Evolutionary conservation across 805 yeast genomes (phyloP).

Genomic region (Dipodascopsis tothii): DNA sequence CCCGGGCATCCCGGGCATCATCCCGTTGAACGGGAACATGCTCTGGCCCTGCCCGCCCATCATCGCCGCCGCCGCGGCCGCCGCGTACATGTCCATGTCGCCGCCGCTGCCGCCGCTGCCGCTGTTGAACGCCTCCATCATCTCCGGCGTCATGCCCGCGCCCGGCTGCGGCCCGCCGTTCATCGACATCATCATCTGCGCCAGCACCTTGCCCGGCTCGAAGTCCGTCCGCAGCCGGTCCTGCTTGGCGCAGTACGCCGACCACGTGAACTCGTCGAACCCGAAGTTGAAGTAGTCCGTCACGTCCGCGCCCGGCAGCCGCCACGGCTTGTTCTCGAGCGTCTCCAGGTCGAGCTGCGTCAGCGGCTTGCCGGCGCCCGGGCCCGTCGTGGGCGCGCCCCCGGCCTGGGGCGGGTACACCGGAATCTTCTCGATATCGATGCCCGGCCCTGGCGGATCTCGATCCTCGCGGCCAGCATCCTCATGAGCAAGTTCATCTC

Average conservation of each 20-base stretch:
- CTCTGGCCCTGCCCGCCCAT: background rate
- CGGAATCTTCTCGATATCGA: slow-evolving; percentile 69
- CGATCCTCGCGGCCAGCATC: too few relatives aligned
- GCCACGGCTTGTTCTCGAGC: slow-evolving; percentile 93
- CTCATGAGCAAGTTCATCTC: too few relatives aligned
- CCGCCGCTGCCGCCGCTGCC: slow-evolving; percentile 10
- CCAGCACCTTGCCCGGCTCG: slow-evolving; percentile 70
- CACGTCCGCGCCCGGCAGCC: slow-evolving; percentile 92
- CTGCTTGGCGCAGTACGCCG: slow-evolving; percentile 80
- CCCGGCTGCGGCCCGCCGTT: background rate
- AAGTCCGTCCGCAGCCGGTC: slow-evolving; percentile 72
- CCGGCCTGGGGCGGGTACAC: slow-evolving; percentile 39
- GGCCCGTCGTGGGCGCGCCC: slow-evolving; percentile 77
- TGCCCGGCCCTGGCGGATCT: slow-evolving; percentile 32
- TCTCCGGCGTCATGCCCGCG: slow-evolving; percentile 2
- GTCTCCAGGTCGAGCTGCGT: slow-evolving; percentile 73
- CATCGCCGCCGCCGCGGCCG: background rate
- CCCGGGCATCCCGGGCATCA: slow-evolving; percentile 7
- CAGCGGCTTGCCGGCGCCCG: slow-evolving; percentile 73
- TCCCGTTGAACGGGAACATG: background rate
- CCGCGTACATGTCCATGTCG: slow-evolving; percentile 11
- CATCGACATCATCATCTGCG: slow-evolving; percentile 1
- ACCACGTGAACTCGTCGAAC: slow-evolving; percentile 94
- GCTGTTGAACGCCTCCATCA: slow-evolving; percentile 16
- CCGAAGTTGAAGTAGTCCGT: slow-evolving; percentile 95